Conservation (phyloP, 2,329 filamentous ascomycete species). For the Botrytis fragariae region DNA sequence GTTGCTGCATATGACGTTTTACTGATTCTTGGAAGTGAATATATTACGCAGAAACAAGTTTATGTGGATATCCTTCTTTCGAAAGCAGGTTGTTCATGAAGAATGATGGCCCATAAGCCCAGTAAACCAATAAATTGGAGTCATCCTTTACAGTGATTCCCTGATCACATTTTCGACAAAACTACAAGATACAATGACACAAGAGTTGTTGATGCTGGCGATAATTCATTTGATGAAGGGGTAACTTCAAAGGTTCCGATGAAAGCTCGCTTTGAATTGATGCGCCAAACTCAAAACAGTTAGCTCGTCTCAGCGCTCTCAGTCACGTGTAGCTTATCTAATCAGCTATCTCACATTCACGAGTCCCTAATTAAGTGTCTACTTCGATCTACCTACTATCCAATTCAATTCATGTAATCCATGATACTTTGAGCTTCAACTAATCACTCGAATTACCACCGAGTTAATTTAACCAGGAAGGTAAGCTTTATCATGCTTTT, state of each 20-base stretch:
- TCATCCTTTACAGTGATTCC: background rate
- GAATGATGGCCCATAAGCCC: background rate
- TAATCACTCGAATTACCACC: background rate
- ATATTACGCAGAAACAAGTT: constrained; percentile 14
- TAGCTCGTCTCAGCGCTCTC: fast-evolving
- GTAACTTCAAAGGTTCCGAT: no score
- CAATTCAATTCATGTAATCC: background rate
- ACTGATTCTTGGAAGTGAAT: constrained; percentile 12
- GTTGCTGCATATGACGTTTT: constrained; percentile 16
- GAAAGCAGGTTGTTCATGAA: background rate
- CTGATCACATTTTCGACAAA: background rate
- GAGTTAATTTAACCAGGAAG: background rate
- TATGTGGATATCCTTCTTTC: background rate
- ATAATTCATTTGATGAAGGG: constrained; percentile 6
- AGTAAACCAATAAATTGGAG: background rate
- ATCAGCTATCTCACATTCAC: background rate
- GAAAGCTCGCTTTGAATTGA: background rate
- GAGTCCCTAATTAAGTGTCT: background rate
- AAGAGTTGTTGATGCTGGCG: background rate
- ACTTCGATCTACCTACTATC: background rate
- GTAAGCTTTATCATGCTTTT: background rate
- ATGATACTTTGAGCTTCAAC: background rate
- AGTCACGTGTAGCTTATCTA: fast-evolving
- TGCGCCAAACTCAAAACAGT: background rate
- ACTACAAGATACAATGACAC: background rate